Evolutionary conservation across 331 rosid species (phyloP), one percentile per base, ranked within the genome.

Genomic region (Erythrophleum ivorense): DNA sequence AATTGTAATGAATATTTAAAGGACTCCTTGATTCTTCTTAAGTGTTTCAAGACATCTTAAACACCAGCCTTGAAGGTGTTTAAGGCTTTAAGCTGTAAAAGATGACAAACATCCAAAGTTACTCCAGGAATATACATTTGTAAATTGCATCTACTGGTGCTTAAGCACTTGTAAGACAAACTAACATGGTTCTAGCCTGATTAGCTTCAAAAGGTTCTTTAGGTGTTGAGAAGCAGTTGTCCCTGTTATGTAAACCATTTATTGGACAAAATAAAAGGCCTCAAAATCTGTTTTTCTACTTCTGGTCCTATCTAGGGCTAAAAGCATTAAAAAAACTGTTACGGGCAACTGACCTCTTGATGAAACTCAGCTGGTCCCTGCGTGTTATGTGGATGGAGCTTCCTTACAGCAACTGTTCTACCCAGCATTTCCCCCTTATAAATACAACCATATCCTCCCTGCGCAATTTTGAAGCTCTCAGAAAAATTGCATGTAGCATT

Each of bases 361-460:
- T 87, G 94, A 84, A 94, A 94, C 84, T 89, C 95, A 3, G 91
- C 78, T 24, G 95, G 92, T 78, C 89, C 94, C 77, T 92, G 94
- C 88, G 83, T 69, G 81, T 85, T 88, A 80, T 88, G 85, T 38
- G 90, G 87, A 78, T 89, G 88, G 63, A 94, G 83, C 90, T 87
- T 94, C 86, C 84, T 91, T 78, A 92, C 87, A 53, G 91, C 91
- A 65, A 92, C 94, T 74, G 98, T 94, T 85, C 92, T 90, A n/a
- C 97, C 97, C 87, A 89, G 63, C 94, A 94, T 80, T 87, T 94
- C 98, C 80, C 98, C 97, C 81, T 92, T 94, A 81, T 90, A 94
- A 83, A 94, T 85, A 80, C 81, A 85, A 84, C 98, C 93, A 68
- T 75, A 87, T 65, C 94, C 98, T 76, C 92, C 97, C 81, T 89